Percentiles rank a stretch among this genome's conserved stretches.
These are phyloP conservation scores for Centella asiatica DNA, from an alignment of 129 eudicot genomes.

Conservation along the genomic window DNA sequence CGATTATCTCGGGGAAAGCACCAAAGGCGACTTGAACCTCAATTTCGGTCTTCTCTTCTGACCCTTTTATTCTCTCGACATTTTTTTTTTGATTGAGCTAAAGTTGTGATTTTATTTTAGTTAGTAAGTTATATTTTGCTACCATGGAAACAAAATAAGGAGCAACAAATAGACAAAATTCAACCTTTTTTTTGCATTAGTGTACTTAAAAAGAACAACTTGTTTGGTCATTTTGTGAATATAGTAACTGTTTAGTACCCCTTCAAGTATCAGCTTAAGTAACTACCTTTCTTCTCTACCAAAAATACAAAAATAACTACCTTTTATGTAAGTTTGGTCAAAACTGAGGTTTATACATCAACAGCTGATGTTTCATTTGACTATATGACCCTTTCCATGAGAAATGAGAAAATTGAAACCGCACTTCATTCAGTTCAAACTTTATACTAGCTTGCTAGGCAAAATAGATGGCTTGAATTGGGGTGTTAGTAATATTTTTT, in stretches of 20 bases:
- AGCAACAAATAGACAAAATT: too few species aligned
- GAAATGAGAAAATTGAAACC: too few species aligned
- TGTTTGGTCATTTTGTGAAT: neutral
- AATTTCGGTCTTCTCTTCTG: constrained; percentile 23
- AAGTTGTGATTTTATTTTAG: neutral
- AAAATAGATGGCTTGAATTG: too few species aligned
- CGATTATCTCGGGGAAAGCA: constrained; percentile 93
- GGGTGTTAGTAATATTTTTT: too few species aligned
- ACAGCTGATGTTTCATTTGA: neutral
- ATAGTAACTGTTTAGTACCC: neutral
- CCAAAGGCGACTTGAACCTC: constrained; percentile 77
- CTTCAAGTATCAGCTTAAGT: neutral
- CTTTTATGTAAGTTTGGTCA: too few species aligned
- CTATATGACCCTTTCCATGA: neutral
- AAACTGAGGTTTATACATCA: neutral
- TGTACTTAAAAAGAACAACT: too few species aligned
- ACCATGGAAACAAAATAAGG: too few species aligned
- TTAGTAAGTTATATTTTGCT: neutral
- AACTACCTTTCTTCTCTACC: neutral
- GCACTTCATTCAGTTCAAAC: too few species aligned
- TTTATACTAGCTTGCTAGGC: too few species aligned
- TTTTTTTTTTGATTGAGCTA: neutral
- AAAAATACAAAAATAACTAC: too few species aligned
- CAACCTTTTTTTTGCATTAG: too few species aligned
- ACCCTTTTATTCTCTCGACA: too few species aligned